phyloP scores from a whole-genome alignment of 169 alveolate species.

The Prorocentrum cordatum region DNA sequence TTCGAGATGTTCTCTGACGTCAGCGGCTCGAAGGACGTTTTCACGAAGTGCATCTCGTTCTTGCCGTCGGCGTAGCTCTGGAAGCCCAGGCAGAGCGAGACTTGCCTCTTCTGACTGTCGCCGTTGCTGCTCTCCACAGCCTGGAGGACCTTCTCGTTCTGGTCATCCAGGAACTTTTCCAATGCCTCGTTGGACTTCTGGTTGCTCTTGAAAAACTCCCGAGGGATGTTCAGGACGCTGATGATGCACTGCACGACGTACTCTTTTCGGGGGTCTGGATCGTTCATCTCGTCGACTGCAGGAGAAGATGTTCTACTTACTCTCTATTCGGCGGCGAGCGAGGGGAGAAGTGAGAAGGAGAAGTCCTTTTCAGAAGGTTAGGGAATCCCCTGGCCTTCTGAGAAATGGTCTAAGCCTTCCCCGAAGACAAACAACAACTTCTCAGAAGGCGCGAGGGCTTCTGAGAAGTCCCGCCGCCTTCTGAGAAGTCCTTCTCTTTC shows the following conservation, averaged over 20 bases:
- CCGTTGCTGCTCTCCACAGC: constrained; percentile 53
- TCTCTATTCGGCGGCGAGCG: too few species aligned
- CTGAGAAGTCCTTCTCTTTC: too few species aligned
- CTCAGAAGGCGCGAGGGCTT: not conserved
- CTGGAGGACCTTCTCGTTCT: constrained; percentile 56
- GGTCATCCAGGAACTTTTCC: constrained; percentile 71
- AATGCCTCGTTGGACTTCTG: constrained; percentile 47
- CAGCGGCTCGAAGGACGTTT: constrained; percentile 46
- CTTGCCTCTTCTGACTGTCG: constrained; percentile 37
- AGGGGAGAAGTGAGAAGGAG: not conserved
- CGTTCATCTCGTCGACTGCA: too few species aligned
- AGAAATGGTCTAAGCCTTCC: too few species aligned
- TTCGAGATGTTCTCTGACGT: constrained; percentile 49
- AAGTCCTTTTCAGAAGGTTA: not conserved
- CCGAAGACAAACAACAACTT: not conserved
- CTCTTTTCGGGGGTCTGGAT: constrained; percentile 30
- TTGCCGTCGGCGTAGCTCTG: constrained; percentile 3
- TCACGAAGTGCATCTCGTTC: constrained; percentile 69
- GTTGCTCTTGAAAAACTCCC: constrained; percentile 62
- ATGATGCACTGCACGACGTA: constrained; percentile 67
- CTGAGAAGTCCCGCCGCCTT: too few species aligned
- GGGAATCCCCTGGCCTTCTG: too few species aligned
- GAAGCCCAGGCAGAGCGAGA: constrained; percentile 38
- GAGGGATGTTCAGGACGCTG: constrained; percentile 68
- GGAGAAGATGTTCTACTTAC: too few species aligned